Base-by-base conservation (phyloP, 768 basidiomycete genomes). In the Mycena venus region DNA sequence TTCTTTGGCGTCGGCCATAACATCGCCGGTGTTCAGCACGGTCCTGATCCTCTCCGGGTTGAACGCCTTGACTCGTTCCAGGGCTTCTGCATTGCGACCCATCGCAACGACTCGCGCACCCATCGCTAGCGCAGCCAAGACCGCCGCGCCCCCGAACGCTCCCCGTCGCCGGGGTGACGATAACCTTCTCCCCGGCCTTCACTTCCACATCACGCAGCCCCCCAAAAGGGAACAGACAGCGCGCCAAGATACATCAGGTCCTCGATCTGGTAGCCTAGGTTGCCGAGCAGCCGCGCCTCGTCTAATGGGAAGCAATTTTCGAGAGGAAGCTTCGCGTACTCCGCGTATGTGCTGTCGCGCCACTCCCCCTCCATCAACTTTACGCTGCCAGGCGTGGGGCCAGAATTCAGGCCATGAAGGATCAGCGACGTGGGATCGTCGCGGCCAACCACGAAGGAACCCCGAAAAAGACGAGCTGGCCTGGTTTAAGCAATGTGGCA, bases 51-150 rank as follows among this genome's bases (percentile, higher is more conserved):
- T 25, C 11, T 31, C 62, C 27, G 27, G 38, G 47, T 29, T 42
- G 29, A 44, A 3, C 14, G 62, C 27, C 44, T 47, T 29, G 62
- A 63, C 19, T 17, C 29, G 38, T 19, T 40, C 47, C 15, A 63
- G n/a, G 12, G 62, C 62, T 3, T 29, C 42, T 21, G 27, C 44
- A 25, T 68, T 53, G 23, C 65, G 63, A 5, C 72, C 59, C 72
- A 59, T 61, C 11, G 72, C 72, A 25, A 74, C 42, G 19, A 74
- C 72, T 19, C 72, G 58, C 17, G 72, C 72, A 44, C 72, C 72
- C 67, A 74, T 62, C 29, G 72, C 72, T 11, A 74, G 61, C 25
- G 72, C 72, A 17, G 59, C 34, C 7, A 59, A 12, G 9, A 69
- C 72, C 17, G 67, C 66, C 27, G 67, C 72, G 36, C 59, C 55